Percentiles rank a stretch among this genome's conserved stretches.
Conservation (phyloP, 495 filamentous ascomycete species). For the Penicillium soppii region DNA sequence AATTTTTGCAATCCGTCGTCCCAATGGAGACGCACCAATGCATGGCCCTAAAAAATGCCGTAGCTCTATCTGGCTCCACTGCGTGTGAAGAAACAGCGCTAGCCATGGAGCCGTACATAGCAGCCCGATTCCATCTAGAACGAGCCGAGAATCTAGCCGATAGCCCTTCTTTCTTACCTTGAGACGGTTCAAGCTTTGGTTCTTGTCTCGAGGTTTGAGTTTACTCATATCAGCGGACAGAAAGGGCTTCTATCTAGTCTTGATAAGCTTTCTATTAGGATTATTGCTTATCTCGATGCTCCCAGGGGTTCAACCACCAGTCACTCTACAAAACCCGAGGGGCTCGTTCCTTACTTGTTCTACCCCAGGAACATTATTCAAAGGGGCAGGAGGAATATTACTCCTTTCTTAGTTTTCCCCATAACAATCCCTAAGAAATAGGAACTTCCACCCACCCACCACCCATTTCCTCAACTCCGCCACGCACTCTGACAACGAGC, state of each 20-base stretch:
- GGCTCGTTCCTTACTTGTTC: too few species aligned
- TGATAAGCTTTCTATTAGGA: too few species aligned
- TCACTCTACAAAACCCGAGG: too few species aligned
- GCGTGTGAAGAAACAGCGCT: neutral
- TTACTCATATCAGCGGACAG: slow-evolving; percentile 16
- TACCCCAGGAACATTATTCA: too few species aligned
- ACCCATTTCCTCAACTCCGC: too few species aligned
- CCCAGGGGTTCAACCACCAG: too few species aligned
- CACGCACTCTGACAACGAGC: too few species aligned
- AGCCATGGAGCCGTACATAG: neutral
- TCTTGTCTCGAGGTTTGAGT: neutral
- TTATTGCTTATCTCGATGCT: too few species aligned
- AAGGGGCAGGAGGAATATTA: too few species aligned
- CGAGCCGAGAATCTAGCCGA: neutral
- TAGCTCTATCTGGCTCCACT: neutral
- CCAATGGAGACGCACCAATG: neutral
- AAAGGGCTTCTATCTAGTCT: slow-evolving; percentile 36
- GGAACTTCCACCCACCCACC: too few species aligned
- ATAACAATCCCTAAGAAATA: too few species aligned
- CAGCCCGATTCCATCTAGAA: neutral
- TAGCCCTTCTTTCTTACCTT: neutral
- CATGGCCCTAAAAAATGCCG: neutral
- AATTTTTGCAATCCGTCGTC: neutral
- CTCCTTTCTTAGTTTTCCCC: too few species aligned
- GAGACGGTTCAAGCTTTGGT: neutral